Base-by-base conservation (phyloP, 139 green algal genomes). In the Limnomonas spitsbergensis region DNA sequence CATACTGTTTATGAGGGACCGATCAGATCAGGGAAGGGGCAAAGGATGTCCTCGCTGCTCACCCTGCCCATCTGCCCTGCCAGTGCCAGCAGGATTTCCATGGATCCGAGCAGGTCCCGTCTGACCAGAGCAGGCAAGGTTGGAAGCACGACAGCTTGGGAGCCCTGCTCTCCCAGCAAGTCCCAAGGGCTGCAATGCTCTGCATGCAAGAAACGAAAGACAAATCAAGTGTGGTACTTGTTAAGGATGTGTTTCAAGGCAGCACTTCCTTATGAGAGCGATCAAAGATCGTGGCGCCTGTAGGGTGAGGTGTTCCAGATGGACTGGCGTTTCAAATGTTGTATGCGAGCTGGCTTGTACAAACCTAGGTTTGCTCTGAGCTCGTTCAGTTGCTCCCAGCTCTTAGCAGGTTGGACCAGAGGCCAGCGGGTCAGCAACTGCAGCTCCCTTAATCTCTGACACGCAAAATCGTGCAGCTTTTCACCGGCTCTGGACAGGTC, bases 71-170 rank as follows among this genome's bases (percentile, higher is more conserved):
- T 37, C 47, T 83, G 71, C 1, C 78, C 72, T 7, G 78, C 78
- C 38, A 83, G 54, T 9, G 78, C 78, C 56, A 83, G 72, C 78
- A 83, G 78, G 39, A 83, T n/a, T 4, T 83, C 78, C 56, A 79
- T 66, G 1, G 32, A 9, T 6, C 38, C 39, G 2, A 40, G 71
- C 71, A 78, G 7, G 40, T 83, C 69, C 27, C 56, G 54, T 7
- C 36, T n/a, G 24, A 74, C 24, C 35, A 42, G 7, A 14, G 9
- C 35, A 29, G 68, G 68, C 9, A 74, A 32, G 9, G 40, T 4
- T 32, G 68, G 68, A 3, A 74, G 35, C 9, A 31, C 68, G 6
- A 47, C 7, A 6, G 26, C 68, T 32, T 27, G 9, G 7, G 34
- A n/a, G 4, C 34, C 34, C 6, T 40, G 6, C 68, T 42, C 36